These are phyloP conservation scores for Royoungia palumana DNA, from an alignment of 768 basidiomycete genomes.

Conservation along the genomic window DNA sequence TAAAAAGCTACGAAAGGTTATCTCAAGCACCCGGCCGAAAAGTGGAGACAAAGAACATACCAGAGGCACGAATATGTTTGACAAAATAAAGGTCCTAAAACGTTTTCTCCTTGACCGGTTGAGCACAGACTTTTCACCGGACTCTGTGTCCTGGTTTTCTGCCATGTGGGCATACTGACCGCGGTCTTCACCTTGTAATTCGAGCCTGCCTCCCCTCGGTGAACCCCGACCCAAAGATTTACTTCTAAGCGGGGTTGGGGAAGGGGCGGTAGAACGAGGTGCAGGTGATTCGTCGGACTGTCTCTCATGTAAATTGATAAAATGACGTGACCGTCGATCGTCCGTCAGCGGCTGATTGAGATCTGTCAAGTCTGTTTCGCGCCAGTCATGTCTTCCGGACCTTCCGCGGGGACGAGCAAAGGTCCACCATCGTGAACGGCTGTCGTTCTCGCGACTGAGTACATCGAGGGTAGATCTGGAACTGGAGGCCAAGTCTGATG, in stretches of 20 bases:
- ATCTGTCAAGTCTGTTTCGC: neutral
- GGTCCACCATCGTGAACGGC: slow-evolving; percentile 66
- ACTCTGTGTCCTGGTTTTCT: slow-evolving; percentile 26
- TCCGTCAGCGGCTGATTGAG: slow-evolving; percentile 4
- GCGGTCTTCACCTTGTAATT: slow-evolving; percentile 7
- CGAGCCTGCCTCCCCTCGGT: slow-evolving; percentile 43
- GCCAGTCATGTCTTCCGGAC: slow-evolving; percentile 6
- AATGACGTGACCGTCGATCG: slow-evolving; percentile 17
- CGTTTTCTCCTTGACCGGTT: slow-evolving; percentile 42
- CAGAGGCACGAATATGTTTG: slow-evolving; percentile 75
- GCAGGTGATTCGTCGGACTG: slow-evolving; percentile 20
- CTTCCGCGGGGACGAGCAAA: slow-evolving; percentile 59
- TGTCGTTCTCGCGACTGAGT: slow-evolving; percentile 31
- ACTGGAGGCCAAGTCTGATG: slow-evolving; percentile 50
- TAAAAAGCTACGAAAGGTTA: slow-evolving; percentile 59
- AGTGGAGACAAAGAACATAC: slow-evolving; percentile 39
- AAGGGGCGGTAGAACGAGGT: slow-evolving; percentile 24
- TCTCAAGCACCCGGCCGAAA: slow-evolving; percentile 1
- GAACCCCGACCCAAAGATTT: slow-evolving; percentile 65
- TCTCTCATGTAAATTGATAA: slow-evolving; percentile 12
- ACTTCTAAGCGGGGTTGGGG: slow-evolving; percentile 43
- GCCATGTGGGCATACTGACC: slow-evolving; percentile 16
- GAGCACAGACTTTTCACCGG: slow-evolving; percentile 26
- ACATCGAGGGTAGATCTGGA: slow-evolving; percentile 41
- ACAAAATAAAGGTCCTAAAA: slow-evolving; percentile 64